Conservation (phyloP, 1,284 basidiomycete species). For the Rhodotorula sp. region DNA sequence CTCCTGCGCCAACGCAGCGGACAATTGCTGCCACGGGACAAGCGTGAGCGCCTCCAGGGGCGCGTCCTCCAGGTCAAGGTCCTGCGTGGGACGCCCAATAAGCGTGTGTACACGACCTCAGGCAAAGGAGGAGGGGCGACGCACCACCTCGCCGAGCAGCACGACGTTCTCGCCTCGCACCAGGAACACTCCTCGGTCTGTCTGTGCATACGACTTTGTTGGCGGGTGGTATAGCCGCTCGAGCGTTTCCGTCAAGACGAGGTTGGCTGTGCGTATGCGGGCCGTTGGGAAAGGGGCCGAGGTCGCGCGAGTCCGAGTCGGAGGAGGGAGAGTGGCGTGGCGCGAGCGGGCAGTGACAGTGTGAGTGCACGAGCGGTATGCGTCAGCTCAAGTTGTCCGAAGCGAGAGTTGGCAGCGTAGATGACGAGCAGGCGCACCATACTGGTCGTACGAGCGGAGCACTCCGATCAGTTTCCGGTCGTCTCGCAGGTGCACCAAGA, state of each 20-base stretch:
- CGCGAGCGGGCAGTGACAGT: background rate
- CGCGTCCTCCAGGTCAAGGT: constrained; percentile 88
- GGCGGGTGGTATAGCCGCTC: constrained; percentile 75
- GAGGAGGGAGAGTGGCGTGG: background rate
- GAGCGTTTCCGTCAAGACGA: constrained; percentile 53
- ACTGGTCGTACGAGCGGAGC: constrained; percentile 96
- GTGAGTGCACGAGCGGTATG: background rate
- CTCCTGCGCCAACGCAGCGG: constrained; percentile 61
- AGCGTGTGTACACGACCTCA: background rate
- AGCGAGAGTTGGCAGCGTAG: background rate
- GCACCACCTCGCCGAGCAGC: constrained; percentile 90
- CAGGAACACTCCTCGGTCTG: constrained; percentile 82
- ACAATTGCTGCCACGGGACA: constrained; percentile 67
- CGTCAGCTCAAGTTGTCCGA: background rate
- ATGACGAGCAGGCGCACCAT: constrained; percentile 65
- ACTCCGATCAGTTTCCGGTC: constrained; percentile 96
- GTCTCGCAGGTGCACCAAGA: constrained; percentile 93
- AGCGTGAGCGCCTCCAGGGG: constrained; percentile 66
- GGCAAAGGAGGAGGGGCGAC: constrained; percentile 50
- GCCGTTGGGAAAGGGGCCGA: background rate
- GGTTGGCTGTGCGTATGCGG: constrained; percentile 46
- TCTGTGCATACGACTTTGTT: constrained; percentile 76
- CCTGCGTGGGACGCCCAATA: constrained; percentile 57
- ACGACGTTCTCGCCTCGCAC: constrained; percentile 99
- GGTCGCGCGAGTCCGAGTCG: background rate